phyloP scores from a whole-genome alignment of 2,329 filamentous ascomycete genomes.

The Trichoderma polysporum region DNA sequence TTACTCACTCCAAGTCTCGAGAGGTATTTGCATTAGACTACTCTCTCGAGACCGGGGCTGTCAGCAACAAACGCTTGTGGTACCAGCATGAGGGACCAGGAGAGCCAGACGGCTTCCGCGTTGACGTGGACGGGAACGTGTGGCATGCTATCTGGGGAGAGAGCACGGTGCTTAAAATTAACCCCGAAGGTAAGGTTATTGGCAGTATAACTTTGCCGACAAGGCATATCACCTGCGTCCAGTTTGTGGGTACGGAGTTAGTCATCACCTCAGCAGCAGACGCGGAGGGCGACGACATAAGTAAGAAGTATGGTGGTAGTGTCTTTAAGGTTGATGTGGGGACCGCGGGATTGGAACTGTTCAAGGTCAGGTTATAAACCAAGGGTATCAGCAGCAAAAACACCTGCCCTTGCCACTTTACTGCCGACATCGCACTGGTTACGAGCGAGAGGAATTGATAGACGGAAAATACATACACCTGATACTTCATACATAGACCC shows the following conservation, averaged over 20 bases:
- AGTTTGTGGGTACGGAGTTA: slow-evolving; percentile 72
- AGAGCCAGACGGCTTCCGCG: slow-evolving; percentile 79
- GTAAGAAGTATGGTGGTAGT: slow-evolving; percentile 64
- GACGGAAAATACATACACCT: not conserved
- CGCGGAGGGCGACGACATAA: slow-evolving; percentile 64
- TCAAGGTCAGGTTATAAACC: slow-evolving; percentile 58
- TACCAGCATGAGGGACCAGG: slow-evolving; percentile 67
- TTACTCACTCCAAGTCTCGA: slow-evolving; percentile 73
- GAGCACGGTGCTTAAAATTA: slow-evolving; percentile 71
- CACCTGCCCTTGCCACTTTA: not conserved
- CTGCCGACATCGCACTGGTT: not conserved
- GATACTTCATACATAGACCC: not conserved
- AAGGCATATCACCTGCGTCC: slow-evolving; percentile 74
- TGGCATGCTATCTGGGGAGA: slow-evolving; percentile 89
- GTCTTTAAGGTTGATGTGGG: slow-evolving; percentile 78
- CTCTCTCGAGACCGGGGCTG: slow-evolving; percentile 58
- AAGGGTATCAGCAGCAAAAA: not conserved
- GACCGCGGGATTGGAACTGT: slow-evolving; percentile 60
- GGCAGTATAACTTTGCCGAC: slow-evolving; percentile 77
- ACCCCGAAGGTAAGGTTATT: slow-evolving; percentile 65
- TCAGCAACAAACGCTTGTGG: slow-evolving; percentile 69
- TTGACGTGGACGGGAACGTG: slow-evolving; percentile 81
- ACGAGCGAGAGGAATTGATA: not conserved
- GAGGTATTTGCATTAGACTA: slow-evolving; percentile 77
- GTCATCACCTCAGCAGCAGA: slow-evolving; percentile 76